Base-by-base conservation (phyloP, 768 basidiomycete species). In the Pulveroboletus ravenelii region DNA sequence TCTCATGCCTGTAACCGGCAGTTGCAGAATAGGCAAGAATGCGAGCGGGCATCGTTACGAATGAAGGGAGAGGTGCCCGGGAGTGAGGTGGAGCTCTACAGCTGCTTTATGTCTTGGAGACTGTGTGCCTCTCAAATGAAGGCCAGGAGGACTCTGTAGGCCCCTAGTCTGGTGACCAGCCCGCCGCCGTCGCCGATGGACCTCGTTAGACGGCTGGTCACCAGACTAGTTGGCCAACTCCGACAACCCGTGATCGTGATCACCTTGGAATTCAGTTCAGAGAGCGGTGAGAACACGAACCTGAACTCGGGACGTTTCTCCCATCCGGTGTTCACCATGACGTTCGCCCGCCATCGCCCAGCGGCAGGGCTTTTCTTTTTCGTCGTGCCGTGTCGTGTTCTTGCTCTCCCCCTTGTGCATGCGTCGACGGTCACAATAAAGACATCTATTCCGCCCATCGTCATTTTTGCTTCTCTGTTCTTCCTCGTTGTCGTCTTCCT, bases 1-100 rank as follows among this genome's bases (percentile, higher is more conserved):
- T 85, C 52, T 87, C 87, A 59, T 90, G 88, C 51, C 85, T 72
- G 64, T 77, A 90, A 5, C 75, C 78, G 6, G 66, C 62, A 1
- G 84, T 88, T 2, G 78, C 78, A 18, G 84, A 80, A 56, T 82
- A 87, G 15, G 83, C 77, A 31, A 87, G 71, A 9, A 88, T 62
- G 40, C 66, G 64, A 20, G 67, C 50, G n/a, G 68, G 48, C 66
- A 67, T 69, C 17, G 38, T 51, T 5, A 6, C 7, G 37, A 25
- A 10, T 31, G 12, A 18, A n/a, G 18, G 37, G 30, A 23, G 1
- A 31, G 35, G 29, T 37, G 17, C 13, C 20, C n/a, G 15, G 10
- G 20, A 10, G 32, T 34, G 35, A 38, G 6, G 34, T 15, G 14
- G 34, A 13, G 10, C 32, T 31, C 12, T 5, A 32, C 14, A 4